phyloP scores from a whole-genome alignment of 129 eudicot species.

The Glebionis coronaria region DNA sequence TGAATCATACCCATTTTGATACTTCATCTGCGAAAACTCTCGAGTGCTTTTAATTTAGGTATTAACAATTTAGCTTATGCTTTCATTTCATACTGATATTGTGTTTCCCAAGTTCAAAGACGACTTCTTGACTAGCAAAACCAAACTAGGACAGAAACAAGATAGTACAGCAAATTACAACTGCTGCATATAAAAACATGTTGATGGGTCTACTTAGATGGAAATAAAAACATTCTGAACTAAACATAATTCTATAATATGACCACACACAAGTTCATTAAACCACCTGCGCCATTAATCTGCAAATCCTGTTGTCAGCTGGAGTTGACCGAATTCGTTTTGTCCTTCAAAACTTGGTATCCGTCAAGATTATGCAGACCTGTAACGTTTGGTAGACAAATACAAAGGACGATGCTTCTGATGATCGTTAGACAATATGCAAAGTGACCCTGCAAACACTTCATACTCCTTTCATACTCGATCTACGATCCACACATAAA shows the following conservation, averaged over 20 bases:
- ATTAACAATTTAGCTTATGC: no score
- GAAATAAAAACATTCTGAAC: background rate
- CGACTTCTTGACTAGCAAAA: no score
- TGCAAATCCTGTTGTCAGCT: conserved; percentile 1
- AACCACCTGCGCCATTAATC: conserved; percentile 3
- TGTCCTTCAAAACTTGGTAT: background rate
- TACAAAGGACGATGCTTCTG: background rate
- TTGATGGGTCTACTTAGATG: background rate
- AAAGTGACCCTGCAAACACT: conserved; percentile 1
- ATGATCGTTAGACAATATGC: conserved; percentile 1
- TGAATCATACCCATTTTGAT: no score
- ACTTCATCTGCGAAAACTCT: no score
- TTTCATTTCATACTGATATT: no score
- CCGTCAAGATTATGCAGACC: no score
- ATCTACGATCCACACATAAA: no score
- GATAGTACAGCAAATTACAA: conserved; percentile 1
- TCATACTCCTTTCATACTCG: conserved; percentile 3
- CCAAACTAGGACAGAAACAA: background rate
- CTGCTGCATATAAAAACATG: conserved; percentile 3
- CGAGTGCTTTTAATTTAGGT: no score
- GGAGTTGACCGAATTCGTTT: background rate
- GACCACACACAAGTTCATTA: no score
- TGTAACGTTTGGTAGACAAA: no score
- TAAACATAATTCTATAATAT: conserved; percentile 8
- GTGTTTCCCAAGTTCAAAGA: no score